phyloP scores from a whole-genome alignment of 2,329 filamentous ascomycete species.

The Diaporthe sp. region DNA sequence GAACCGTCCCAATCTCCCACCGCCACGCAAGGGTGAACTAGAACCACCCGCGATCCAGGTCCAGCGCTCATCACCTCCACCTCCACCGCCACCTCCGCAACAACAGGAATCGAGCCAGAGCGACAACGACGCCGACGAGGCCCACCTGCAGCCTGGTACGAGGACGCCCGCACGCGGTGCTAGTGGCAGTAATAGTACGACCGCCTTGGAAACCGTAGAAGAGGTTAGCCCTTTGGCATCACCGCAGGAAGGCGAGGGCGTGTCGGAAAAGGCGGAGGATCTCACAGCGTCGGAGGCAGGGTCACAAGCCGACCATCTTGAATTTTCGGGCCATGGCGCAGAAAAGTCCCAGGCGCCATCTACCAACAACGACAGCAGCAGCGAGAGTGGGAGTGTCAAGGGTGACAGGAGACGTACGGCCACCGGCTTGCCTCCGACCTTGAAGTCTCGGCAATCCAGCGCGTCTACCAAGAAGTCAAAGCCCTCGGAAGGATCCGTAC shows the following conservation, averaged over 20 bases:
- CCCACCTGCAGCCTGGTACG: slow-evolving; percentile 64
- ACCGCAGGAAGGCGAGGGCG: slow-evolving; percentile 61
- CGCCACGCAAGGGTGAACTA: slow-evolving; percentile 62
- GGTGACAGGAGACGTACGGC: slow-evolving; percentile 59
- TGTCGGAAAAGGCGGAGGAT: slow-evolving; percentile 65
- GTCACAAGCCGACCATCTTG: slow-evolving; percentile 58
- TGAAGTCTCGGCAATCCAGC: slow-evolving; percentile 76
- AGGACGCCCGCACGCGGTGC: slow-evolving; percentile 72
- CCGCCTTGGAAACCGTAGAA: slow-evolving; percentile 89
- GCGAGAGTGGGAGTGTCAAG: slow-evolving; percentile 73
- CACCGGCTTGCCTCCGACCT: slow-evolving; percentile 62
- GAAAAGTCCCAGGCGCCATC: slow-evolving; percentile 27
- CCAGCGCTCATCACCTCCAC: slow-evolving; percentile 60
- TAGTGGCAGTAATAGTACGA: slow-evolving; percentile 60
- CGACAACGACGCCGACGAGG: slow-evolving; percentile 69
- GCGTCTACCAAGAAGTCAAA: slow-evolving; percentile 79
- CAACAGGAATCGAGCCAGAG: slow-evolving; percentile 55
- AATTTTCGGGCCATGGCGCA: slow-evolving; percentile 52
- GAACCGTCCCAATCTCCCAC: slow-evolving; percentile 61
- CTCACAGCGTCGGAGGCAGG: slow-evolving; percentile 60
- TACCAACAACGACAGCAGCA: slow-evolving; percentile 67
- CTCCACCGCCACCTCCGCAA: slow-evolving; percentile 61
- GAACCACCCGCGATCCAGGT: slow-evolving; percentile 68
- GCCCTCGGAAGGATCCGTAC: slow-evolving; percentile 79
- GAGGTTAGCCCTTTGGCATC: slow-evolving; percentile 86